These are phyloP conservation scores for Rhodomyrtus tomentosa DNA, from an alignment of 345 rosid genomes.

Conservation along the genomic window DNA sequence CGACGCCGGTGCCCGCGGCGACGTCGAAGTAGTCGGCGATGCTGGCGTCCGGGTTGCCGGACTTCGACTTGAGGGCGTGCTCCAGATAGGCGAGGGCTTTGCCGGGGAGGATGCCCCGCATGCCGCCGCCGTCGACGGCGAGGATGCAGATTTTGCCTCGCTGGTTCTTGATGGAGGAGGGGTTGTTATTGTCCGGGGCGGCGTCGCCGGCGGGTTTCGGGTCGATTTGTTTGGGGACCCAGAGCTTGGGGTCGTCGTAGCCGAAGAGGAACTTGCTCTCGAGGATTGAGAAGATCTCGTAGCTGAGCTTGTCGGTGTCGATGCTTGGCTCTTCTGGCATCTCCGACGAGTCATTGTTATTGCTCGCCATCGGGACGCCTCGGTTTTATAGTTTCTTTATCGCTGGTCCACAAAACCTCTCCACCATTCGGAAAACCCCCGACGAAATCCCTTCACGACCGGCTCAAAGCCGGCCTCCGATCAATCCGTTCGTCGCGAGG, in stretches of 20 bases:
- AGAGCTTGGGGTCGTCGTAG: slow-evolving; percentile 72
- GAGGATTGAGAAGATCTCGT: slow-evolving; percentile 89
- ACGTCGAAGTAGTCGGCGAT: slow-evolving; percentile 91
- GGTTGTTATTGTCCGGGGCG: not conserved
- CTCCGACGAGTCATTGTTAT: slow-evolving; percentile 21
- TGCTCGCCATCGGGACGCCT: slow-evolving; percentile 11
- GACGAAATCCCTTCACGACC: not conserved
- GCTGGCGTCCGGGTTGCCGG: slow-evolving; percentile 82
- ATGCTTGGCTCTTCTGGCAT: slow-evolving; percentile 94
- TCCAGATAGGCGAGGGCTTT: slow-evolving; percentile 87
- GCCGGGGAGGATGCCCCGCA: slow-evolving; percentile 81
- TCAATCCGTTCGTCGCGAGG: not conserved
- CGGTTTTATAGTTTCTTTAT: not conserved
- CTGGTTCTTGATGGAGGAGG: slow-evolving; percentile 62
- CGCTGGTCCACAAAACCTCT: not conserved
- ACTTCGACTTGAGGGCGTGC: slow-evolving; percentile 61
- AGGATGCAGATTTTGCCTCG: slow-evolving; percentile 88
- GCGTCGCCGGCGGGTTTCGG: not conserved
- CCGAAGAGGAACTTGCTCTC: slow-evolving; percentile 90
- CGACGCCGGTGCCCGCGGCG: slow-evolving; percentile 83
- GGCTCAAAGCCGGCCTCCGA: not conserved
- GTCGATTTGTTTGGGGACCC: slow-evolving; percentile 38
- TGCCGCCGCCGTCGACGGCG: slow-evolving; percentile 77
- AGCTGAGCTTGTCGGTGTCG: slow-evolving; percentile 92
- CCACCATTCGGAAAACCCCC: not conserved